Evolutionary conservation across 1,139 yeast genomes (phyloP).

Genomic region (Casaregolazyma suthepensis): DNA sequence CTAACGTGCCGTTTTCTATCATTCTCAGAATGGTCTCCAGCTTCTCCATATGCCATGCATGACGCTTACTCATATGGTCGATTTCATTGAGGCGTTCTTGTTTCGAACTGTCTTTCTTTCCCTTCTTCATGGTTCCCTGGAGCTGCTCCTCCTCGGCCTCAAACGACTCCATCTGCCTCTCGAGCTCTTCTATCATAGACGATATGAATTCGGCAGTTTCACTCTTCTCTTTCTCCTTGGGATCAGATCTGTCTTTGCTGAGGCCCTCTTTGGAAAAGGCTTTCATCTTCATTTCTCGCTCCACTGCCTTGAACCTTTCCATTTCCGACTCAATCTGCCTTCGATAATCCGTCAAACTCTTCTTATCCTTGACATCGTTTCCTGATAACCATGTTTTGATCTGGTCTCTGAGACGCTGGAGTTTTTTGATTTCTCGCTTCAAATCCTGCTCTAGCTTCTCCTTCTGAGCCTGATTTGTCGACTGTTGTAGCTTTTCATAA

Average conservation of each 20-base stretch:
- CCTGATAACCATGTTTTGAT: constrained; percentile 94
- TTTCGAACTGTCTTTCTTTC: constrained; percentile 52
- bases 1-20: constrained; percentile 77
- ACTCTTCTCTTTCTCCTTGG: constrained; percentile 71
- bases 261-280: constrained; percentile 94
- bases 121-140: constrained; percentile 46
- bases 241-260: constrained; percentile 65
- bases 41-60: constrained; percentile 69
- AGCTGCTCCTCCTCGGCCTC: constrained; percentile 72
- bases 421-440: constrained; percentile 91
- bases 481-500: constrained; percentile 75
- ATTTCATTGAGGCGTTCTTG: constrained; percentile 54
- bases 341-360: constrained; percentile 71
- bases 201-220: constrained; percentile 71
- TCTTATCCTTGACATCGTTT: constrained; percentile 87
- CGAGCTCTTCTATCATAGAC: constrained; percentile 72
- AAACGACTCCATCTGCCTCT: constrained; percentile 70
- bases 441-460: constrained; percentile 91
- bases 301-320: constrained; percentile 96
- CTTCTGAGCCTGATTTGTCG: constrained; percentile 84
- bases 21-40: constrained; percentile 73
- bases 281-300: constrained; percentile 89
- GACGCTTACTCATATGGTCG: constrained; percentile 64
- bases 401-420: constrained; percentile 92
- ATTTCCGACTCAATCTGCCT: constrained; percentile 72